Percentiles rank a stretch among this genome's conserved stretches.
phyloP scores from a whole-genome alignment of 2,329 filamentous ascomycete species.

The Xylaria sp. region DNA sequence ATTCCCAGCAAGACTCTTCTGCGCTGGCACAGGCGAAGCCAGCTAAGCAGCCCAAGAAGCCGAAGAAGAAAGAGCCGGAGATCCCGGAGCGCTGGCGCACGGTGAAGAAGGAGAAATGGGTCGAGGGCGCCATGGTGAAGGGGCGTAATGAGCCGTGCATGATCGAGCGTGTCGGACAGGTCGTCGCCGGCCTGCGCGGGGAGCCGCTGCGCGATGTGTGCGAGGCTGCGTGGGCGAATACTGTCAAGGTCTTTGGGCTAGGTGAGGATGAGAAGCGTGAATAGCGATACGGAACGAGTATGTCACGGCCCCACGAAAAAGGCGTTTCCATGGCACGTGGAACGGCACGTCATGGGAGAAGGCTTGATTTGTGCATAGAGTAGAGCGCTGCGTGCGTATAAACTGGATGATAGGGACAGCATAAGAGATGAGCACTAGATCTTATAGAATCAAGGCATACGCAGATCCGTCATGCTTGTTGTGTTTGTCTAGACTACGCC shows the following conservation, averaged over 20 bases:
- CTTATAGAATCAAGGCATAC: not conserved
- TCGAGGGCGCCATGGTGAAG: constrained; percentile 88
- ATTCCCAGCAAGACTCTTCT: constrained; percentile 25
- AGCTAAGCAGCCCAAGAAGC: constrained; percentile 53
- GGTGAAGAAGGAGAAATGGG: constrained; percentile 97
- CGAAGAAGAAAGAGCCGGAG: constrained; percentile 70
- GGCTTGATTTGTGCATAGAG: not conserved
- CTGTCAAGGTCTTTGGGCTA: constrained; percentile 80
- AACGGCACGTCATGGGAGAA: not conserved
- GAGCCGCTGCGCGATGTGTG: constrained; percentile 83
- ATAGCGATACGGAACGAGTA: not conserved
- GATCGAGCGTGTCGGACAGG: constrained; percentile 87
- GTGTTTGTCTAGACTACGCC: not conserved
- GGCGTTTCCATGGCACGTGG: not conserved
- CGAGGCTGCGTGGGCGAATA: constrained; percentile 88
- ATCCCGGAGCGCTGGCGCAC: constrained; percentile 79
- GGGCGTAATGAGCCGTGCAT: constrained; percentile 92
- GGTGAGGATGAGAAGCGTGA: constrained; percentile 54
- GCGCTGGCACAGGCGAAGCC: constrained; percentile 37
- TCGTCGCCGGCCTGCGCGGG: constrained; percentile 87
- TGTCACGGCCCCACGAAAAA: not conserved
- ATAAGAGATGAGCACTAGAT: not conserved
- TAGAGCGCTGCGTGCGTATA: constrained; percentile 7
- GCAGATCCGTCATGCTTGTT: not conserved
- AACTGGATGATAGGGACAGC: not conserved